phyloP scores from a whole-genome alignment of 2,329 filamentous ascomycete species.

The Claviceps paspali region DNA sequence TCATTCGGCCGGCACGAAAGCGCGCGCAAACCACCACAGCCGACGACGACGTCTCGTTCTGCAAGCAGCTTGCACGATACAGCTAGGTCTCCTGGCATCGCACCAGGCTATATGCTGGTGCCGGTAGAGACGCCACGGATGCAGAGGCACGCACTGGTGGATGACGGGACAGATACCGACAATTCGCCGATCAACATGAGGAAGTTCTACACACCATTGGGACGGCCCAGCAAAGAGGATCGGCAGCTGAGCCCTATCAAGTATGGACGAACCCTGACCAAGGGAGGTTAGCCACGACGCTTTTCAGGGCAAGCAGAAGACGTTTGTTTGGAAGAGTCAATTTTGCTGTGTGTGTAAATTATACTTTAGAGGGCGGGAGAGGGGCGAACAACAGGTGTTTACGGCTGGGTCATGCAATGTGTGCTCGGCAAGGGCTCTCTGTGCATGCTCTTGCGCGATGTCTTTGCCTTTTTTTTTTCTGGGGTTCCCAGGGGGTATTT shows the following conservation, averaged over 20 bases:
- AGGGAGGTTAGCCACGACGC: constrained; percentile 11
- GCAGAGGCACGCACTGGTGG: constrained; percentile 26
- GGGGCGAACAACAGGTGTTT: too few species aligned
- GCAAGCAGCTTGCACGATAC: constrained; percentile 8
- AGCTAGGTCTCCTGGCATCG: constrained; percentile 15
- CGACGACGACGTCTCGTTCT: constrained; percentile 6
- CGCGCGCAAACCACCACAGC: constrained; percentile 1
- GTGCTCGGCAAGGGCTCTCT: not conserved
- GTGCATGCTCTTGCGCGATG: too few species aligned
- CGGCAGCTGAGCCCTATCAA: constrained; percentile 34
- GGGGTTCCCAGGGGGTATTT: too few species aligned
- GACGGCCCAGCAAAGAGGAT: constrained; percentile 32
- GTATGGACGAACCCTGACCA: constrained; percentile 22
- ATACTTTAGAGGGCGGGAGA: not conserved
- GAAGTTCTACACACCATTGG: constrained; percentile 30
- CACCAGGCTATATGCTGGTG: constrained; percentile 33
- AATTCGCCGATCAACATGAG: constrained; percentile 28
- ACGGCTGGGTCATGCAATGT: not conserved
- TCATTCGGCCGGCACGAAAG: constrained; percentile 19
- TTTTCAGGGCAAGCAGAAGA: not conserved
- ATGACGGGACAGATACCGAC: constrained; percentile 37
- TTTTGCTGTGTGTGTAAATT: too few species aligned
- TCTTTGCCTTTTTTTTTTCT: too few species aligned
- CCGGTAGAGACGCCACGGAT: constrained; percentile 33
- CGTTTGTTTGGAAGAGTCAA: not conserved